Conservation (phyloP, 805 yeast genomes). For the Teunomyces barrocoloradensis region DNA sequence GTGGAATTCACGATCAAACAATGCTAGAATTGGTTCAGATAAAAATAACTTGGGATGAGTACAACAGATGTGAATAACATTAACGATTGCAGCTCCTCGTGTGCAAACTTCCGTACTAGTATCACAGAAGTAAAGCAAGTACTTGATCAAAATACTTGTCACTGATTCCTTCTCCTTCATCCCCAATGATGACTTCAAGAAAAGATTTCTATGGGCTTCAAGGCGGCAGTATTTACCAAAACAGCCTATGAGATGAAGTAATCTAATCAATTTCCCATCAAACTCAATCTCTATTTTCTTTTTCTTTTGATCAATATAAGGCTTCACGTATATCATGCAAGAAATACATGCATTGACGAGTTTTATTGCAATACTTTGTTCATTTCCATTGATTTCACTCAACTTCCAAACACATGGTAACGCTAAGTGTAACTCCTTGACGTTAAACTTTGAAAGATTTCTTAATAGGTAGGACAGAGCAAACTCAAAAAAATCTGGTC, state of each 20-base stretch:
- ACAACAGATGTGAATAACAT: constrained; percentile 57
- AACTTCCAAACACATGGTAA: constrained; percentile 67
- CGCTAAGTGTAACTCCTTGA: constrained; percentile 66
- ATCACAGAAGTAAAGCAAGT: constrained; percentile 54
- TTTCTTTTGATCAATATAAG: constrained; percentile 35
- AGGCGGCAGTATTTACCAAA: constrained; percentile 72
- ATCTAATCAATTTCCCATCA: constrained; percentile 40
- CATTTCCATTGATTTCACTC: constrained; percentile 50
- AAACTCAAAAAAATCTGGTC: constrained; percentile 48
- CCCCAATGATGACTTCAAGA: constrained; percentile 38
- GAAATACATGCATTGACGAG: constrained; percentile 64
- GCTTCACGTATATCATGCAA: constrained; percentile 50
- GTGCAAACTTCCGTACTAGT: constrained; percentile 27
- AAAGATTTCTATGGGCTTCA: constrained; percentile 41
- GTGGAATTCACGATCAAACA: constrained; percentile 52
- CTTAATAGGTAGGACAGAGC: constrained; percentile 53
- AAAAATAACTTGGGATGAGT: constrained; percentile 66
- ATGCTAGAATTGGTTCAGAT: constrained; percentile 49
- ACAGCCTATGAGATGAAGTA: constrained; percentile 63
- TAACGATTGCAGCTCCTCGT: constrained; percentile 53
- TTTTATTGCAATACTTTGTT: constrained; percentile 43
- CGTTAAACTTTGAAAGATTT: constrained; percentile 57
- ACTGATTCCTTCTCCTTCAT: constrained; percentile 53
- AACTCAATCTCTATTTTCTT: constrained; percentile 3
- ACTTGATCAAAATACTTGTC: constrained; percentile 55